Base-by-base conservation (phyloP, 2,329 filamentous ascomycete genomes). In the Aureobasidium sp. region DNA sequence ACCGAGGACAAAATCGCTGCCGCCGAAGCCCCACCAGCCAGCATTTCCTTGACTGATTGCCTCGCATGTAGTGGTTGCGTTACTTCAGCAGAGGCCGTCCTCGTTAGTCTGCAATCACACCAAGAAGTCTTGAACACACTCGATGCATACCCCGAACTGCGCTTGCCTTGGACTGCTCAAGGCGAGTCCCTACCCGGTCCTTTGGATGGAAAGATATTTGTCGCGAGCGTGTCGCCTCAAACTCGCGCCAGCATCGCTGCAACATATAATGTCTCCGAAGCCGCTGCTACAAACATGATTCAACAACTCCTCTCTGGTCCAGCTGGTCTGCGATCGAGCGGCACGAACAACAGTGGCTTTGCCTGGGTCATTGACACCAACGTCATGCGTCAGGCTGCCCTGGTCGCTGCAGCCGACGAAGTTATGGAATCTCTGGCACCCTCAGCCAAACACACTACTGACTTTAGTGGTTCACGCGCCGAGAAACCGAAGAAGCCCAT, bases 21-120 rank as follows among this genome's bases (percentile, higher is more conserved):
- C 47, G 70, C 74, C 55, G 77, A 85, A 64, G 81, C 83, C 57
- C 82, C 85, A 3, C 90, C 92, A 1, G 92, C 93, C 7, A 86
- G 96, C 72, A 97, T 99, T 68, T 97, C 92, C 53, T 84, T 99
- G 64, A 97, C 94, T 7, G 94, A 99, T 76, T 99, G 94, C 71
- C 87, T 99, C 55, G 94, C 94, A 58, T 99, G 94, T 75, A 97
- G 94, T 11, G 94, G 94, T 59, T 99, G 94, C 74, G 94, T 99
- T 57, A 99, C 94, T 25, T 96, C 92, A 6, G 94, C 94, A 50
- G 94, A 99, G 77, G 94, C 94, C 16, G 90, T 99, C n/a, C 84
- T 99, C 45, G 91, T 99, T 55, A 94, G 90, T 62, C 77, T 99
- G 60, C 94, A 99, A 76, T 96, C 90, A 67, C 94, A 99, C 74